phyloP scores from a whole-genome alignment of 208 protist species.

The Crithidia mellificae region DNA sequence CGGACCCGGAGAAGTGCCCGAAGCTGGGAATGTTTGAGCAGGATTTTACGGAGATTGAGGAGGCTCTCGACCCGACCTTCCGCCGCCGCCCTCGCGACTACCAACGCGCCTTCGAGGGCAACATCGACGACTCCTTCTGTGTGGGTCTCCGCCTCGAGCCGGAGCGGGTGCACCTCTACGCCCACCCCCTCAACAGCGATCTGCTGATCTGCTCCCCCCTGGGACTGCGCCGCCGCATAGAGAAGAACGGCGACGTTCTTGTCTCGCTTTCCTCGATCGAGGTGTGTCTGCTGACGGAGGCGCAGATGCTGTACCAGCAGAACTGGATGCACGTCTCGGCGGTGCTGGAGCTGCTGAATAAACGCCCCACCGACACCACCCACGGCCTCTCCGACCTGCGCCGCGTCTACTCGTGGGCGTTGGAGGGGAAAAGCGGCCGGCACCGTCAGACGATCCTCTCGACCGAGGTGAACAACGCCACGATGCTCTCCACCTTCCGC shows the following conservation, averaged over 20 bases:
- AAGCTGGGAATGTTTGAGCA: constrained; percentile 82
- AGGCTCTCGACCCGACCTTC: constrained; percentile 87
- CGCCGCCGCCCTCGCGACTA: constrained; percentile 86
- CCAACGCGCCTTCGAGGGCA: constrained; percentile 93
- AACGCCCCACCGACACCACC: constrained; percentile 82
- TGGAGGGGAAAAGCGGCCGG: constrained; percentile 74
- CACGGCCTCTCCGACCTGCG: constrained; percentile 85
- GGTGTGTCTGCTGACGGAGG: constrained; percentile 92
- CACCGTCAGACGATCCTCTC: constrained; percentile 95
- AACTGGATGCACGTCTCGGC: constrained; percentile 95
- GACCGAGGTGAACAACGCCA: constrained; percentile 69
- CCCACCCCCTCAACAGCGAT: constrained; percentile 92
- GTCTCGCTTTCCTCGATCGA: constrained; percentile 94
- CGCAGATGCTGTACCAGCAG: constrained; percentile 96
- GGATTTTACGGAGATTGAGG: constrained; percentile 89
- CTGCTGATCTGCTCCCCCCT: constrained; percentile 96
- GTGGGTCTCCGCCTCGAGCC: constrained; percentile 87
- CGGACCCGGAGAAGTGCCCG: constrained; percentile 58
- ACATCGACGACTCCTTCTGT: constrained; percentile 96
- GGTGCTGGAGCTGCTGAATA: constrained; percentile 78
- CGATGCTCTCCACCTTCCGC: constrained; percentile 90
- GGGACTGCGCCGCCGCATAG: constrained; percentile 81
- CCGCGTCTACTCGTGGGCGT: constrained; percentile 84
- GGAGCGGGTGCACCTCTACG: constrained; percentile 81
- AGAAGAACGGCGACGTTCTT: constrained; percentile 71